phyloP scores from a whole-genome alignment of 2,329 filamentous ascomycete species.

The Calonectria crousiana region DNA sequence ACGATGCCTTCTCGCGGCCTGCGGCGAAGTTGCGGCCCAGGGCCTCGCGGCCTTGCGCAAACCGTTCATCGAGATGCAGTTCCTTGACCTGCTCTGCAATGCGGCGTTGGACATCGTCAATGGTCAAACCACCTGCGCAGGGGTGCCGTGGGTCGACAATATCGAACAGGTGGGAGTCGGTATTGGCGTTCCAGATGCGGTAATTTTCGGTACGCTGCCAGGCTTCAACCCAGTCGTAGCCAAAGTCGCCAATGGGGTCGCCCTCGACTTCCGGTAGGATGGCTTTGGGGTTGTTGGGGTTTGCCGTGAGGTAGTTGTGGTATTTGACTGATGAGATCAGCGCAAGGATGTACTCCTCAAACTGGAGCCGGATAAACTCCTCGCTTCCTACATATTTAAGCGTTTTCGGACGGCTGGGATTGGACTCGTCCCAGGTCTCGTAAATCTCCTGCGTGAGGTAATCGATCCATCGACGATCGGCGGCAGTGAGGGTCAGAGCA shows the following conservation, averaged over 20 bases:
- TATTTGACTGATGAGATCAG: conserved; percentile 92
- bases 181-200: conserved; percentile 84
- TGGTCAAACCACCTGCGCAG: conserved; percentile 89
- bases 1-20: conserved; percentile 88
- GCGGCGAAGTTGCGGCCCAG: conserved; percentile 91
- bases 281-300: conserved; percentile 76
- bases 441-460: conserved; percentile 93
- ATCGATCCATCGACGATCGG: conserved; percentile 96
- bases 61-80: conserved; percentile 90
- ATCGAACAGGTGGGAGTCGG: conserved; percentile 91
- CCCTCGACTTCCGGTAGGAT: conserved; percentile 79
- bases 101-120: conserved; percentile 93
- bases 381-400: conserved; percentile 96
- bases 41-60: conserved; percentile 85
- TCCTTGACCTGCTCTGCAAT: conserved; percentile 94
- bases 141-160: conserved; percentile 94
- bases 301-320: conserved; percentile 76
- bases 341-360: conserved; percentile 94
- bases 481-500: conserved; percentile 82
- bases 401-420: conserved; percentile 90
- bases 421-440: conserved; percentile 95
- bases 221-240: conserved; percentile 84
- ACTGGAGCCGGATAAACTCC: conserved; percentile 96
- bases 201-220: conserved; percentile 94
- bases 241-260: conserved; percentile 88